Percentiles rank a stretch among this genome's conserved stretches.
Evolutionary conservation across 108 stramenopile species (phyloP).

Genomic region (Mayamaea pseudoterrestris): DNA sequence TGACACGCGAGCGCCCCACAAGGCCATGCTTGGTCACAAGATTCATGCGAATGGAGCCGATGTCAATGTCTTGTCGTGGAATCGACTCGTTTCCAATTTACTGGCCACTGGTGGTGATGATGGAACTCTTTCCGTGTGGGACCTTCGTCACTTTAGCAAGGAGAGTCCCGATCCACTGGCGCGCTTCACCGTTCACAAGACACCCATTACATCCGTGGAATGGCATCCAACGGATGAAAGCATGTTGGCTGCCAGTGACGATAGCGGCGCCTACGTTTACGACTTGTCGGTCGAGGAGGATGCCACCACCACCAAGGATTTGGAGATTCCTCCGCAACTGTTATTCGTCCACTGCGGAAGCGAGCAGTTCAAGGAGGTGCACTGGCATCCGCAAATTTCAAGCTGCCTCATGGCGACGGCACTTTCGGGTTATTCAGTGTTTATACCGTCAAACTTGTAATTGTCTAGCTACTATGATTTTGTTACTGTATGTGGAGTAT

Average conservation of each 20-base stretch:
- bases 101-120: conserved; percentile 93
- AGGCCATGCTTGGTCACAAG: conserved; percentile 73
- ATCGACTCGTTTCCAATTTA: conserved; percentile 79
- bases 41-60: conserved; percentile 63
- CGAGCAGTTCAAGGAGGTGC: conserved; percentile 86
- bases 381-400: conserved; percentile 96
- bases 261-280: conserved; percentile 86
- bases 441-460: conserved; percentile 86
- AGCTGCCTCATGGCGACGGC: conserved; percentile 93
- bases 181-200: conserved; percentile 77
- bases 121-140: conserved; percentile 88
- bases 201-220: conserved; percentile 88
- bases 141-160: conserved; percentile 71
- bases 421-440: conserved; percentile 84
- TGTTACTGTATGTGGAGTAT: no score
- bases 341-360: conserved; percentile 95
- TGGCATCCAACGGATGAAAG: conserved; percentile 97
- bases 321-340: conserved; percentile 88
- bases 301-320: conserved; percentile 3
- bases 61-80: conserved; percentile 97
- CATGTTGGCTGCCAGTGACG: conserved; percentile 79
- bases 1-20: conserved; percentile 75
- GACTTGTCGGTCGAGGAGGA: conserved; percentile 97
- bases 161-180: conserved; percentile 61
- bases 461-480: no score